These are phyloP conservation scores for Suillus hirtellus DNA, from an alignment of 768 basidiomycete species.

Conservation along the genomic window DNA sequence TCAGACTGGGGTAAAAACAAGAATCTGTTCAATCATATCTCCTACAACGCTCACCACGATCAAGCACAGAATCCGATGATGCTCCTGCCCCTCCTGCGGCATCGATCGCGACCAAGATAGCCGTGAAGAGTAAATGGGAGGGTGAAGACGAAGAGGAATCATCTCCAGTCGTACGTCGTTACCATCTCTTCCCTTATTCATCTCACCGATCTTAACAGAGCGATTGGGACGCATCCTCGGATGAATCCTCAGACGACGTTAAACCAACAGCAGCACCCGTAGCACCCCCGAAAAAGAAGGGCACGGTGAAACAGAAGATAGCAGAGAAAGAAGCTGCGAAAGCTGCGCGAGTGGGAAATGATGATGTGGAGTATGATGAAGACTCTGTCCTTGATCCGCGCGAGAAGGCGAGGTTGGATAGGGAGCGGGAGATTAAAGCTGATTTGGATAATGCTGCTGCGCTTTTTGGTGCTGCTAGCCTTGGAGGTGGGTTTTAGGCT, in stretches of 20 bases:
- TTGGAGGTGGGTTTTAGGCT: slow-evolving; percentile 51
- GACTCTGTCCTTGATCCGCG: slow-evolving; percentile 78
- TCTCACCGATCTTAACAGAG: slow-evolving; percentile 50
- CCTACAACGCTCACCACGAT: slow-evolving; percentile 24
- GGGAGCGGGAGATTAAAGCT: slow-evolving; percentile 79
- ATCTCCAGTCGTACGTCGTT: slow-evolving; percentile 62
- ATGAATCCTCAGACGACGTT: slow-evolving; percentile 49
- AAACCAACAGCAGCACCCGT: slow-evolving; percentile 46
- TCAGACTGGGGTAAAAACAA: slow-evolving; percentile 47
- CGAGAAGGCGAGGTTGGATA: slow-evolving; percentile 74
- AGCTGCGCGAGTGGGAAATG: slow-evolving; percentile 44
- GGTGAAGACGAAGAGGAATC: slow-evolving; percentile 91
- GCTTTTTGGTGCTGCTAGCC: slow-evolving; percentile 69
- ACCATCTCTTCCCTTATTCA: not conserved
- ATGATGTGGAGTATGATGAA: slow-evolving; percentile 59
- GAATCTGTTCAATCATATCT: slow-evolving; percentile 7
- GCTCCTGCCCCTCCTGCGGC: slow-evolving; percentile 30
- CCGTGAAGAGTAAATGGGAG: slow-evolving; percentile 71
- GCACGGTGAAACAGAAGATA: slow-evolving; percentile 85
- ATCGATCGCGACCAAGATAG: slow-evolving; percentile 21
- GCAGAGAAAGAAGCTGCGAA: slow-evolving; percentile 89
- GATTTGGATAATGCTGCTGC: slow-evolving; percentile 86
- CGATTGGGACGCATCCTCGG: slow-evolving; percentile 91
- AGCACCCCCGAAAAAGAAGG: slow-evolving; percentile 88
- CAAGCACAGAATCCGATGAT: slow-evolving; percentile 39